A percentile compares a stretch with the other conserved stretches of the same genome.
These are phyloP conservation scores for Ophiostoma populinum DNA, from an alignment of 2,329 filamentous ascomycete genomes.

Conservation along the genomic window DNA sequence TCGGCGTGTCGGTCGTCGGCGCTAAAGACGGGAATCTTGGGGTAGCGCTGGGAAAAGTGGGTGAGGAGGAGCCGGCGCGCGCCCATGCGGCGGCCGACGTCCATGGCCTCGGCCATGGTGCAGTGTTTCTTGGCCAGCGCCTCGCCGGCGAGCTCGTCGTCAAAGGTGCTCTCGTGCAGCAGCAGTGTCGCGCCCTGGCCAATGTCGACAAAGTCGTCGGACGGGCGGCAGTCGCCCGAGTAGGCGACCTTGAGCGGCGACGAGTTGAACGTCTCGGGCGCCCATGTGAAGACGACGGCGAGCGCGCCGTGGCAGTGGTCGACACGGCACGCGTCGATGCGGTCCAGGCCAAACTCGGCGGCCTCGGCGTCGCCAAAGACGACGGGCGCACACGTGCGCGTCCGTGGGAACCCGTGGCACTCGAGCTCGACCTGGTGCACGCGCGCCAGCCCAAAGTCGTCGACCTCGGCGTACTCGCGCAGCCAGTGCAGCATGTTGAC, in stretches of 20 bases:
- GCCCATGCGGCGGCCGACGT: conserved; percentile 58
- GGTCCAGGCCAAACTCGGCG: conserved; percentile 36
- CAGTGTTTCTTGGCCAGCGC: conserved; percentile 79
- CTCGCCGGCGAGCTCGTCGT: conserved; percentile 63
- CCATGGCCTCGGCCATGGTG: conserved; percentile 73
- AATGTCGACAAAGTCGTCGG: conserved; percentile 46
- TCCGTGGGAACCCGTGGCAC: conserved; percentile 4
- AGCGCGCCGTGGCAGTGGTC: conserved; percentile 65
- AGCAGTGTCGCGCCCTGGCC: conserved; percentile 65
- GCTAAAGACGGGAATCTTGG: conserved; percentile 43
- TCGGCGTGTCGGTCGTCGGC: conserved; percentile 12
- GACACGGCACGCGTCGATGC: conserved; percentile 51
- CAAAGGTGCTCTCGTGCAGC: conserved; percentile 92
- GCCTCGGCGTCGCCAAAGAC: conserved; percentile 20
- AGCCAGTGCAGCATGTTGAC: conserved; percentile 58
- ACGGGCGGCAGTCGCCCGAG: conserved; percentile 85
- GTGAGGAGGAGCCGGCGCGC: conserved; percentile 71
- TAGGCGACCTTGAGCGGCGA: conserved; percentile 64
- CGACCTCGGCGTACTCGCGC: conserved; percentile 59
- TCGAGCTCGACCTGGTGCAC: conserved; percentile 19
- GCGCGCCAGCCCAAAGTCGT: conserved; percentile 53
- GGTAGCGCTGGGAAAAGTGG: conserved; percentile 90
- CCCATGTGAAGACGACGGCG: conserved; percentile 62
- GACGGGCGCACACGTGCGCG: conserved; percentile 13
- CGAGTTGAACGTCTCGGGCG: conserved; percentile 28